These are phyloP conservation scores for Colletotrichum musicola DNA, from an alignment of 2,329 filamentous ascomycete species.

Conservation along the genomic window DNA sequence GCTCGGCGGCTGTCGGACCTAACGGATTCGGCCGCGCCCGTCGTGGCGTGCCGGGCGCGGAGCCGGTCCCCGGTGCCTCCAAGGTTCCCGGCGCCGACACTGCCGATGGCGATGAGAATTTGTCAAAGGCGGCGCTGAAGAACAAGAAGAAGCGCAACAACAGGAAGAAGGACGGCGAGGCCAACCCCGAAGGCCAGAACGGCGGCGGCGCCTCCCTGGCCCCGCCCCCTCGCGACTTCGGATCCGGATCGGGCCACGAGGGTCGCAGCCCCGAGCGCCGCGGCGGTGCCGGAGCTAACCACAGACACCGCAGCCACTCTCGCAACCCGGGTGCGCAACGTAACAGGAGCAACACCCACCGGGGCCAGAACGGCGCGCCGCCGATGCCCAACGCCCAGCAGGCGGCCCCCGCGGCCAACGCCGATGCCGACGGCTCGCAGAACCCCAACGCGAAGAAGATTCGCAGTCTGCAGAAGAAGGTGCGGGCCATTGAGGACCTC, in stretches of 20 bases:
- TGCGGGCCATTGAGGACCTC: constrained; percentile 95
- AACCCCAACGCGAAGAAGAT: constrained; percentile 94
- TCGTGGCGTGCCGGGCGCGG: constrained; percentile 88
- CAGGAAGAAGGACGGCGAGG: constrained; percentile 90
- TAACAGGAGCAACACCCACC: constrained; percentile 64
- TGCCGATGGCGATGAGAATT: constrained; percentile 76
- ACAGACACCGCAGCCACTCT: constrained; percentile 66
- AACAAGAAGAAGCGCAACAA: constrained; percentile 98
- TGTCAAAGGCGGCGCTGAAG: constrained; percentile 89
- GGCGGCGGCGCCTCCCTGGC: constrained; percentile 62
- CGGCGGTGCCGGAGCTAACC: constrained; percentile 53
- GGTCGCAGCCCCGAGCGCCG: constrained; percentile 77
- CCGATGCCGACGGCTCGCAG: constrained; percentile 61
- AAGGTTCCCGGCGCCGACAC: constrained; percentile 72
- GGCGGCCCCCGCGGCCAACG: constrained; percentile 42
- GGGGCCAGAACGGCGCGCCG: constrained; percentile 46
- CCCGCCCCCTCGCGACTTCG: constrained; percentile 54
- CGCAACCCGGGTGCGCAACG: constrained; percentile 64
- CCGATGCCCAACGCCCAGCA: constrained; percentile 42
- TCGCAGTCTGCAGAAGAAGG: constrained; percentile 93
- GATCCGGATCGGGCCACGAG: constrained; percentile 51
- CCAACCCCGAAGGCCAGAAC: constrained; percentile 61
- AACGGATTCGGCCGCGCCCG: constrained; percentile 86
- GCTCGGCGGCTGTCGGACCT: constrained; percentile 74
- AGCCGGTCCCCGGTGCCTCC: constrained; percentile 77